A percentile compares a stretch with the other conserved stretches of the same genome.
Evolutionary conservation across 805 yeast species (phyloP).

Genomic region (Saturnispora diversa): DNA sequence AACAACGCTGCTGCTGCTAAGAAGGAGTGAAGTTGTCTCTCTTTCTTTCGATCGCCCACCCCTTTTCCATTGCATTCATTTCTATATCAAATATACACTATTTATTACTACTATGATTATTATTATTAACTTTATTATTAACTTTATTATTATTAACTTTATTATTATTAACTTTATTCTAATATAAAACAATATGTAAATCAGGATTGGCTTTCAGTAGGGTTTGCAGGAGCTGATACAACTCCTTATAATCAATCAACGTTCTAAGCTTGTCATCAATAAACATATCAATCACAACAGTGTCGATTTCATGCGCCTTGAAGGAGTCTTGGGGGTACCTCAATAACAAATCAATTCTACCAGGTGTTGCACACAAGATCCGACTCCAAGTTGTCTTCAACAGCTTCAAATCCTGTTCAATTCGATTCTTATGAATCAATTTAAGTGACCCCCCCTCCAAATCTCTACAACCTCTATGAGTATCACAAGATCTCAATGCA

Average conservation of each 20-base stretch:
- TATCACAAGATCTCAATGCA: constrained; percentile 81
- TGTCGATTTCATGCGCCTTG: constrained; percentile 37
- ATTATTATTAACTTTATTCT: constrained; percentile 9
- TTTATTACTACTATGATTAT: not conserved
- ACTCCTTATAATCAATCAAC: constrained; percentile 51
- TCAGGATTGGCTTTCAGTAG: constrained; percentile 32
- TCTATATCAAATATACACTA: too few relatives aligned
- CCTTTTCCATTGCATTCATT: too few relatives aligned
- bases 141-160: constrained; percentile 6
- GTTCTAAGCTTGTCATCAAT: constrained; percentile 54
- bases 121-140: constrained; percentile 9
- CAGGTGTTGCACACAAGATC: constrained; percentile 57
- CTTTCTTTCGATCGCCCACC: too few relatives aligned
- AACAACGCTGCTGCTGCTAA: constrained; percentile 37
- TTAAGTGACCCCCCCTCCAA: constrained; percentile 49
- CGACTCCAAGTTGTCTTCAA: constrained; percentile 39
- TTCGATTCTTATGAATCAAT: constrained; percentile 65
- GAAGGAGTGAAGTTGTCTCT: constrained; percentile 1
- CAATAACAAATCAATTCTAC: constrained; percentile 36
- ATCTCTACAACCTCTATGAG: constrained; percentile 52
- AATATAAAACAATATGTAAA: constrained; percentile 47
- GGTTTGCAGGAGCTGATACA: constrained; percentile 33
- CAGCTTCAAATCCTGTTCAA: constrained; percentile 50
- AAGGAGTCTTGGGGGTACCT: constrained; percentile 23
- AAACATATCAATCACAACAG: constrained; percentile 53